Percentiles rank a stretch among this genome's conserved stretches.
These are phyloP conservation scores for Plasmodiophora brassicae DNA, from an alignment of 208 protist species.

Conservation along the genomic window DNA sequence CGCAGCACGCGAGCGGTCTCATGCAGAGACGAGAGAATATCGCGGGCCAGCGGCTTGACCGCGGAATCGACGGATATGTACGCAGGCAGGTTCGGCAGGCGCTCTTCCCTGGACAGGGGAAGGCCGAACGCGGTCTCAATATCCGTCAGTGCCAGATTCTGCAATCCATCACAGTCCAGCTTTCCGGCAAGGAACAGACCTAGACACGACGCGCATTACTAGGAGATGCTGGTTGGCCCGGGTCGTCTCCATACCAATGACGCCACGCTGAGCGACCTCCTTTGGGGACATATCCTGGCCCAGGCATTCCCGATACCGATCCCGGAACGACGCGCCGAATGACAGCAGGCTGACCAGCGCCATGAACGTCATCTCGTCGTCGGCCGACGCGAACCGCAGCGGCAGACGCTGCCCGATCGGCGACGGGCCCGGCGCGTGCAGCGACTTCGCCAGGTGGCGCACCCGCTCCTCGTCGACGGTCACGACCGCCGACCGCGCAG, in stretches of 20 bases:
- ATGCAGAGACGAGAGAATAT: background rate
- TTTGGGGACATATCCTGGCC: background rate
- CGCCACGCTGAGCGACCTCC: background rate
- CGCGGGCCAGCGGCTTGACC: background rate
- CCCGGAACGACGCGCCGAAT: background rate
- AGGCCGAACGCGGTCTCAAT: background rate
- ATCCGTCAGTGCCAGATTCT: background rate
- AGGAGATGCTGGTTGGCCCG: background rate
- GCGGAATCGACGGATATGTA: background rate
- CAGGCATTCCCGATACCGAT: background rate
- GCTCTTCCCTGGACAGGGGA: conserved; percentile 3
- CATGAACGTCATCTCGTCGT: background rate
- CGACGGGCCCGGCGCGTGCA: no score
- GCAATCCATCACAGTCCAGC: background rate
- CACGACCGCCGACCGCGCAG: no score
- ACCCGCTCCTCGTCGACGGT: no score
- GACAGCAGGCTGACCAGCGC: background rate
- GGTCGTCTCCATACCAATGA: background rate
- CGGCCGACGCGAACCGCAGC: background rate
- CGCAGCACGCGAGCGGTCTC: background rate
- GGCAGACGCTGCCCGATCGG: no score
- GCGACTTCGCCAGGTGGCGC: no score
- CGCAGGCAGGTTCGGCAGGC: background rate
- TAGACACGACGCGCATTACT: background rate
- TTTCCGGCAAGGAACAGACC: background rate